Conservation (phyloP, 495 filamentous ascomycete genomes). For the Delitschia confertaspora region DNA sequence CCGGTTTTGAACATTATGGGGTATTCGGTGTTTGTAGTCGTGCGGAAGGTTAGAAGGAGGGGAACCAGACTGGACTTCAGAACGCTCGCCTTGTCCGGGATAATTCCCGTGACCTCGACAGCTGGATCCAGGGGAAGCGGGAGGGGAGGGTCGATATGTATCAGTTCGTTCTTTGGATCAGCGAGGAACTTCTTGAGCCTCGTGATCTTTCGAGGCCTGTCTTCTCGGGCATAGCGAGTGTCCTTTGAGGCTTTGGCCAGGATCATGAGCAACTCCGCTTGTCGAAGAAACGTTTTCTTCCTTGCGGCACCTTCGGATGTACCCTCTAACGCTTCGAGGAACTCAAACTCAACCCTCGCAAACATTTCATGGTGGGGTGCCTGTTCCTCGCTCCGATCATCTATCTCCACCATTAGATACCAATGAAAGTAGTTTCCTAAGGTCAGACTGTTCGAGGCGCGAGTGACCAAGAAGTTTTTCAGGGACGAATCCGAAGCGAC, state of each 20-base stretch:
- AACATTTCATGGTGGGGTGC: constrained; percentile 71
- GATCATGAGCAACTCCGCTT: constrained; percentile 82
- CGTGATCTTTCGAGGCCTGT: constrained; percentile 68
- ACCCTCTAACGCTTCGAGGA: constrained; percentile 73
- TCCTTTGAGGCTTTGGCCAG: constrained; percentile 86
- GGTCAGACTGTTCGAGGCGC: constrained; percentile 76
- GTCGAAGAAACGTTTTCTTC: constrained; percentile 66
- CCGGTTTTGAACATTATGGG: constrained; percentile 95
- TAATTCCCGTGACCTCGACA: constrained; percentile 65
- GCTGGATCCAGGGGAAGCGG: constrained; percentile 85
- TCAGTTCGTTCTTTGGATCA: constrained; percentile 81
- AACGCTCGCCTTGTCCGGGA: constrained; percentile 77
- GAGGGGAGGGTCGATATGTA: constrained; percentile 73
- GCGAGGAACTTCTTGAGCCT: constrained; percentile 70
- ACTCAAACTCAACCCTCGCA: constrained; percentile 85
- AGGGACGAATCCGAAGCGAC: constrained; percentile 71
- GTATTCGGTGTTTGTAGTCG: constrained; percentile 64
- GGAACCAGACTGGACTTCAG: constrained; percentile 93
- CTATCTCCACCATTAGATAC: constrained; percentile 97
- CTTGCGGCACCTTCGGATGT: constrained; percentile 56
- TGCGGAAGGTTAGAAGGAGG: constrained; percentile 84
- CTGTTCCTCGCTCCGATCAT: constrained; percentile 68
- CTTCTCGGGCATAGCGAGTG: constrained; percentile 71
- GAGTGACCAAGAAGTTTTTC: constrained; percentile 76
- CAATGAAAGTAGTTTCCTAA: constrained; percentile 94